Percentiles rank a stretch among this genome's conserved stretches.
These are phyloP conservation scores for Mallotus repandus DNA, from an alignment of 441 rosid genomes.

Conservation along the genomic window DNA sequence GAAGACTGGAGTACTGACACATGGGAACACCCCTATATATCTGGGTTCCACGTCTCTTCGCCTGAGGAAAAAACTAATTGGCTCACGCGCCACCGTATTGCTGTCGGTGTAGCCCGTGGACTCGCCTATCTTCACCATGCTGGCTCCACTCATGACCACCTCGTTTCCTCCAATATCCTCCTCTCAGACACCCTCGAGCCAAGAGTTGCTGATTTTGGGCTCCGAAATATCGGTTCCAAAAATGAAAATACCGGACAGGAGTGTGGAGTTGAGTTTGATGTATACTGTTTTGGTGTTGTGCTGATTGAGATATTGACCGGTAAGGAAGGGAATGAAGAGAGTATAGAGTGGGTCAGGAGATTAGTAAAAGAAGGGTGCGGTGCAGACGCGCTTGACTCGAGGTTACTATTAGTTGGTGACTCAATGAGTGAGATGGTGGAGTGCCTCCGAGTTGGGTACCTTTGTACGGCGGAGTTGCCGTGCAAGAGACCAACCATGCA, in stretches of 20 bases:
- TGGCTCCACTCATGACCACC: constrained; percentile 77
- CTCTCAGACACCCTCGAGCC: constrained; percentile 73
- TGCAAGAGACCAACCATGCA: constrained; percentile 87
- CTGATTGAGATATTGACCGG: constrained; percentile 74
- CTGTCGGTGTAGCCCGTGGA: constrained; percentile 83
- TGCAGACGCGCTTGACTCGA: constrained; percentile 54
- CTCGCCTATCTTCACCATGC: constrained; percentile 83
- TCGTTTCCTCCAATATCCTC: constrained; percentile 75
- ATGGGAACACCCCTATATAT: constrained; percentile 56
- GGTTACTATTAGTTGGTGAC: constrained; percentile 49
- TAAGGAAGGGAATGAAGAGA: constrained; percentile 51
- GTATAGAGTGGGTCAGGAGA: constrained; percentile 50
- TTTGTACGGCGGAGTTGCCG: constrained; percentile 82
- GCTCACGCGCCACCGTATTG: constrained; percentile 76
- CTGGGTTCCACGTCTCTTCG: constrained; percentile 28
- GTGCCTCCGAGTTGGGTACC: constrained; percentile 71
- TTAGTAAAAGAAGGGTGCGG: constrained; percentile 66
- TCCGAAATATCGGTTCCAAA: constrained; percentile 33
- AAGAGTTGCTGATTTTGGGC: constrained; percentile 68
- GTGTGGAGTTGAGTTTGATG: constrained; percentile 38
- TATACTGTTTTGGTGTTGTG: constrained; percentile 67
- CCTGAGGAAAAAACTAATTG: constrained; percentile 70
- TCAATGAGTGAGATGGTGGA: constrained; percentile 68
- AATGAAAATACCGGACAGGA: neutral
- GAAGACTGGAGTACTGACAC: constrained; percentile 96